These are phyloP conservation scores for Fomes fomentarius DNA, from an alignment of 1,284 basidiomycete species.

Conservation along the genomic window DNA sequence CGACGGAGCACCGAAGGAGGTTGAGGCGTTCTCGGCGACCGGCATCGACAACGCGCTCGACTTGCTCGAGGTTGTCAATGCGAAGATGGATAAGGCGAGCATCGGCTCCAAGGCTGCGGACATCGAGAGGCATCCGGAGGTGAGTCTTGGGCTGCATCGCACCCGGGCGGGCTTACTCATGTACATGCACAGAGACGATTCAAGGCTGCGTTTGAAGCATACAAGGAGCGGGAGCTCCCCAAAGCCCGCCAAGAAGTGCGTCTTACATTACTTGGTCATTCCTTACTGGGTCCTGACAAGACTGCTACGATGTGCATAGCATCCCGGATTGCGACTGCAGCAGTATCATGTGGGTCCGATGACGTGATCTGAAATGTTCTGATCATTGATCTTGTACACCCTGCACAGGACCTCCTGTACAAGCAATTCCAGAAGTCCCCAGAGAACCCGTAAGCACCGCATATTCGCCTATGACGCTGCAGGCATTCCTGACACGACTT, in stretches of 20 bases:
- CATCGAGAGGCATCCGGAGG: conserved; percentile 94
- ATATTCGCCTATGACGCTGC: background rate
- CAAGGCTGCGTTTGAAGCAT: conserved; percentile 93
- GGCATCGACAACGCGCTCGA: conserved; percentile 94
- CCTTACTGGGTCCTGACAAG: background rate
- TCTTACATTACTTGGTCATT: conserved; percentile 5
- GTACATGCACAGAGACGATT: conserved; percentile 66
- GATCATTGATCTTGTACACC: conserved; percentile 5
- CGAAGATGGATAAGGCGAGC: conserved; percentile 91
- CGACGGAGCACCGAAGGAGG: conserved; percentile 40
- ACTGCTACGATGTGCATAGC: conserved; percentile 41
- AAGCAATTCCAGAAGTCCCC: conserved; percentile 90
- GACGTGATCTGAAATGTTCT: conserved; percentile 12
- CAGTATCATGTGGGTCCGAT: conserved; percentile 71
- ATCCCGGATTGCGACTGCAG: conserved; percentile 82
- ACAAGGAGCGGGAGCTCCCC: conserved; percentile 88
- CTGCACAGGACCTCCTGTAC: conserved; percentile 64
- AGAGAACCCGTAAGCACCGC: conserved; percentile 76
- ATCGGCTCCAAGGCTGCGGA: conserved; percentile 82
- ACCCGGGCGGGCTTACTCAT: background rate
- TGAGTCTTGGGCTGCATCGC: conserved; percentile 39
- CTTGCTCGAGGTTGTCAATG: conserved; percentile 86
- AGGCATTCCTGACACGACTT: conserved; percentile 5
- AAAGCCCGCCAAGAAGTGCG: conserved; percentile 73
- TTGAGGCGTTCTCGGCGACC: conserved; percentile 79